These are phyloP conservation scores for Cladobotryum protrusum DNA, from an alignment of 2,329 filamentous ascomycete species.

Conservation along the genomic window DNA sequence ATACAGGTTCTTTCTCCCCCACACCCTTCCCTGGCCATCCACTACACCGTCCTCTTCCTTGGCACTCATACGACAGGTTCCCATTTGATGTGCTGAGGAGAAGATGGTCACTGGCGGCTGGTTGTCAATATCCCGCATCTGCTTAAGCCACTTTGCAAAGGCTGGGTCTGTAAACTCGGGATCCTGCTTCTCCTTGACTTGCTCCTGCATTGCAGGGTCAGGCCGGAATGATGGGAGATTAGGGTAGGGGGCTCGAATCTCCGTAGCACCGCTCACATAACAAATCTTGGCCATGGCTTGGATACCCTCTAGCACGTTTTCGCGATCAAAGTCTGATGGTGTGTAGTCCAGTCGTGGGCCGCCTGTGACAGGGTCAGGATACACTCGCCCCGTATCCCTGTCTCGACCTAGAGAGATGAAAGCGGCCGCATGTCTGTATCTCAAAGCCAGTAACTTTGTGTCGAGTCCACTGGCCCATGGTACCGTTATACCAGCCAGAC, in stretches of 20 bases:
- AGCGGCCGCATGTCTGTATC: constrained; percentile 60
- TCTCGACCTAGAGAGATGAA: constrained; percentile 74
- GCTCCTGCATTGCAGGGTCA: constrained; percentile 15
- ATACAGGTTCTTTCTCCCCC: constrained; percentile 59
- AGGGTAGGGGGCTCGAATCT: constrained; percentile 63
- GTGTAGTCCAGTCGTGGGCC: constrained; percentile 63
- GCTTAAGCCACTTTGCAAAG: constrained; percentile 57
- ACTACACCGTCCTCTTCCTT: constrained; percentile 49
- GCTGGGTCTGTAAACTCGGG: constrained; percentile 49
- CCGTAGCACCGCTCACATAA: constrained; percentile 71
- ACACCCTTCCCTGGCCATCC: constrained; percentile 53
- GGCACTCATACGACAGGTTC: constrained; percentile 65
- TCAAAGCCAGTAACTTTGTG: constrained; percentile 65
- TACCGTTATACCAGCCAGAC: constrained; percentile 54
- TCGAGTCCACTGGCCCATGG: constrained; percentile 64
- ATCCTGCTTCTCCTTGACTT: constrained; percentile 20
- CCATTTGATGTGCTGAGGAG: constrained; percentile 76
- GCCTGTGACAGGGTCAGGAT: constrained; percentile 62
- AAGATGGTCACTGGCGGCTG: constrained; percentile 48
- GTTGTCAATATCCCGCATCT: constrained; percentile 43
- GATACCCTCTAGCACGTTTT: constrained; percentile 64
- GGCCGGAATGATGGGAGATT: constrained; percentile 58
- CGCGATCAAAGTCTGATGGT: constrained; percentile 63
- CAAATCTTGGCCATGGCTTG: constrained; percentile 68
- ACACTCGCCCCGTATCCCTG: constrained; percentile 67